phyloP scores from a whole-genome alignment of 345 rosid genomes.

The Brassica incana region DNA sequence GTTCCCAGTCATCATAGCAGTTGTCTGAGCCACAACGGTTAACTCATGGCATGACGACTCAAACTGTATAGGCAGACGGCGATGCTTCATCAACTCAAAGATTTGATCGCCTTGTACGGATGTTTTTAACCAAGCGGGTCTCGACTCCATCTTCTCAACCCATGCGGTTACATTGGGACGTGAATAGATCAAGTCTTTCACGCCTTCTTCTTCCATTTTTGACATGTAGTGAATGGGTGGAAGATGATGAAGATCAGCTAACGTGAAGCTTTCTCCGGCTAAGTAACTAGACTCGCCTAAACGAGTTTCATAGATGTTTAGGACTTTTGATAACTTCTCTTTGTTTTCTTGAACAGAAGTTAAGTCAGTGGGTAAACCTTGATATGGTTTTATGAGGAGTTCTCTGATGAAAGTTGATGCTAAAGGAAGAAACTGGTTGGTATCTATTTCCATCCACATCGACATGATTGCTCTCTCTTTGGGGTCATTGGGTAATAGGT shows the following conservation, averaged over 20 bases:
- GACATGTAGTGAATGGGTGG: constrained; percentile 14
- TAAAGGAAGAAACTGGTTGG: constrained; percentile 13
- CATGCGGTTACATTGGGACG: constrained; percentile 21
- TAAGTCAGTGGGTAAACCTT: constrained; percentile 30
- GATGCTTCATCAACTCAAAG: constrained; percentile 21
- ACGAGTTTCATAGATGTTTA: constrained; percentile 48
- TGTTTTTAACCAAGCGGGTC: constrained; percentile 4
- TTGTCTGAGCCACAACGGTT: background rate
- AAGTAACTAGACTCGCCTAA: constrained; percentile 27
- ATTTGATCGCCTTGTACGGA: background rate
- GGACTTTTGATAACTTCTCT: constrained; percentile 37
- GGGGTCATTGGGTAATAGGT: constrained; percentile 21
- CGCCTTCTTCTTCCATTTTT: constrained; percentile 10
- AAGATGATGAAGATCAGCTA: constrained; percentile 32
- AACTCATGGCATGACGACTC: constrained; percentile 1
- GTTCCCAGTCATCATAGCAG: background rate
- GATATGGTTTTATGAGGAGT: constrained; percentile 27
- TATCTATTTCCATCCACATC: constrained; percentile 26
- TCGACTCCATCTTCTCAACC: constrained; percentile 15
- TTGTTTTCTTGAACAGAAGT: constrained; percentile 21
- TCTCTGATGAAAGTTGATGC: constrained; percentile 26
- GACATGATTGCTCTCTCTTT: background rate
- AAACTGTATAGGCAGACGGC: background rate
- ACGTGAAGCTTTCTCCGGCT: constrained; percentile 23
- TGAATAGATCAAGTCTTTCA: background rate